Evolutionary conservation across 1,284 basidiomycete genomes (phyloP).

Genomic region (Malassezia vespertilionis): DNA sequence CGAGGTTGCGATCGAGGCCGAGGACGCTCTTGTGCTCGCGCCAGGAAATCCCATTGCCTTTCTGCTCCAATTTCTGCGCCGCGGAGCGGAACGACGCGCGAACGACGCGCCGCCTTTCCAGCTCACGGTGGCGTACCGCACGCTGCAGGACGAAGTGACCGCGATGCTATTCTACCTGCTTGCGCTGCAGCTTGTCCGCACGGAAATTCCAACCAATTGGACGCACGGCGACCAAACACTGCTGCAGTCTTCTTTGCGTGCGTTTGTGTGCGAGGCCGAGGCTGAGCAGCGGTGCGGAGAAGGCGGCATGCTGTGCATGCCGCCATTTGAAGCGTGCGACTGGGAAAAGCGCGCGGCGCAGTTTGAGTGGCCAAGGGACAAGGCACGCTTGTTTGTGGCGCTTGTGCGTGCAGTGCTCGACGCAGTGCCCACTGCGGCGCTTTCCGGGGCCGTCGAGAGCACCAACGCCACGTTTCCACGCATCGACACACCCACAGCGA

Average conservation of each 20-base stretch:
- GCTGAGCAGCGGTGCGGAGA: neutral
- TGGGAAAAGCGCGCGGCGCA: slow-evolving; percentile 1
- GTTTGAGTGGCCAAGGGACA: slow-evolving; percentile 8
- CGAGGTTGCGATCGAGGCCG: neutral
- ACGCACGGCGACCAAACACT: slow-evolving; percentile 17
- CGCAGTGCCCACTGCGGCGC: too few relatives aligned
- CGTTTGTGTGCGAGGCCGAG: neutral
- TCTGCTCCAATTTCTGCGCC: slow-evolving; percentile 24
- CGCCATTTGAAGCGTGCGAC: neutral
- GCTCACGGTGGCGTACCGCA: slow-evolving; percentile 25
- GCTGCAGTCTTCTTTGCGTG: neutral
- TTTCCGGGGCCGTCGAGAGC: neutral
- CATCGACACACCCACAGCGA: neutral
- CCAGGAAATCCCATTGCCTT: slow-evolving; percentile 31
- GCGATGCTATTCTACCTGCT: slow-evolving; percentile 5
- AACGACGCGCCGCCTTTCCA: slow-evolving; percentile 16
- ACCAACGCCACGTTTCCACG: neutral
- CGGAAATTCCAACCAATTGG: neutral
- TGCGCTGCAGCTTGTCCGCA: too few relatives aligned
- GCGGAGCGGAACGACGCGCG: neutral
- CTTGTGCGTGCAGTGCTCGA: neutral
- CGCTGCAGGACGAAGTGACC: slow-evolving; percentile 27
- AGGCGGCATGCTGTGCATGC: neutral
- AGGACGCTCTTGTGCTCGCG: slow-evolving; percentile 17
- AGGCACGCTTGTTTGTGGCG: neutral